phyloP scores from a whole-genome alignment of 345 rosid species.

The Gossypium ekmanianum region DNA sequence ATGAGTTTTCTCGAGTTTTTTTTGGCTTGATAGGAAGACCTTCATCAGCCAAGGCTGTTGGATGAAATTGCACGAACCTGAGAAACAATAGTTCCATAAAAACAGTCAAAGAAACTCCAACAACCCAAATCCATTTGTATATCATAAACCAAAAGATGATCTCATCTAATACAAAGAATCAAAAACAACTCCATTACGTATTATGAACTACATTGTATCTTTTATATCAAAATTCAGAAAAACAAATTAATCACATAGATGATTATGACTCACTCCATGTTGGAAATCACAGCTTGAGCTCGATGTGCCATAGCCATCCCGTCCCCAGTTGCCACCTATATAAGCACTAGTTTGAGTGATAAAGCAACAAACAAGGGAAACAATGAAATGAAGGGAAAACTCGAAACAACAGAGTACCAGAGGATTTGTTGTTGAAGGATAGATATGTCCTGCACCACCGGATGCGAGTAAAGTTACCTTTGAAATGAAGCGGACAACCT shows the following conservation, averaged over 20 bases:
- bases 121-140: not conserved
- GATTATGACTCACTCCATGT: slow-evolving; percentile 80
- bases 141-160: slow-evolving; percentile 6
- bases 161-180: not conserved
- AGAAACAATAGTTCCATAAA: slow-evolving; percentile 14
- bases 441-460: slow-evolving; percentile 97
- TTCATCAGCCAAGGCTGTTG: slow-evolving; percentile 94
- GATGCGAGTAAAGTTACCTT: slow-evolving; percentile 95
- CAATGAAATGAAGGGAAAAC: slow-evolving; percentile 9
- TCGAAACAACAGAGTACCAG: slow-evolving; percentile 39
- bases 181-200: no score
- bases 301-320: slow-evolving; percentile 97
- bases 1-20: slow-evolving; percentile 69
- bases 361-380: slow-evolving; percentile 1
- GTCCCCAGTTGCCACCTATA: slow-evolving; percentile 95
- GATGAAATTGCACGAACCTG: slow-evolving; percentile 98
- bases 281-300: slow-evolving; percentile 92
- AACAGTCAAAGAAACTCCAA: slow-evolving; percentile 2
- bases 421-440: slow-evolving; percentile 92
- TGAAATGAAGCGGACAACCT: slow-evolving; percentile 85
- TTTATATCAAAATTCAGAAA: not conserved
- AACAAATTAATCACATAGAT: not conserved
- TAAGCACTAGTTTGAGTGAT: not conserved
- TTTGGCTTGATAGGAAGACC: slow-evolving; percentile 77
- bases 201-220: not conserved